Base-by-base conservation (phyloP, 163 green algal genomes). In the Picocystis sp. region DNA sequence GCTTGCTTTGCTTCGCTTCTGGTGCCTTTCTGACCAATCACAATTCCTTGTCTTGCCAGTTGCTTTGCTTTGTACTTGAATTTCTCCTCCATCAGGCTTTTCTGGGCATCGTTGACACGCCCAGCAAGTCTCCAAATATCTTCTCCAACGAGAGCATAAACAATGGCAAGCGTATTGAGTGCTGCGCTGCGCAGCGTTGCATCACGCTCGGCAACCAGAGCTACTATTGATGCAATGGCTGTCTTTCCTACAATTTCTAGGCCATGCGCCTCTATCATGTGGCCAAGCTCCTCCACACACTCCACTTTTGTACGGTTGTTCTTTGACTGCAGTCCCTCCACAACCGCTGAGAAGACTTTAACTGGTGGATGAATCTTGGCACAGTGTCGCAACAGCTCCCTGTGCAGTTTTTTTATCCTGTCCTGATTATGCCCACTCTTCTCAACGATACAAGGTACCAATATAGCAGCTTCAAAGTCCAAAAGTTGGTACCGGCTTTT, bases 241-340 rank as follows among this genome's bases (percentile, higher is more conserved):
- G 60, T 66, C 41, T 76, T 78, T 15, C 17, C 50, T 14, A 47
- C 12, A 11, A 76, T 62, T 33, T 71, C 67, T 13, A 72, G 46
- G 23, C 66, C 67, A 43, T 75, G 52, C 10, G 55, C 52, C 41
- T 76, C 67, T 9, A 75, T 61, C 33, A 75, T 56, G 14, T 57
- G 63, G 0, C 56, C 77, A 8, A 97, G 69, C 53, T 86, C 78
- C 60, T 95, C 87, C 35, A 77, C 61, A 58, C 78, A 87, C 54
- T 88, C 79, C 41, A 91, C 71, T 22, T 81, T 77, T 1, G 84
- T 94, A 54, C 86, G 81, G 59, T 81, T 88, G 69, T 85, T 93
- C 67, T 93, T 94, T 58, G 78, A 89, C 21, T 70, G 55, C 43
- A 93, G 55, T 35, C 82, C 86, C 25, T 72, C 59, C 3, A 58